Evolutionary conservation across 495 filamentous ascomycete species (phyloP), one percentile per base, ranked within the genome.

Genomic region (Penicillium herquei): DNA sequence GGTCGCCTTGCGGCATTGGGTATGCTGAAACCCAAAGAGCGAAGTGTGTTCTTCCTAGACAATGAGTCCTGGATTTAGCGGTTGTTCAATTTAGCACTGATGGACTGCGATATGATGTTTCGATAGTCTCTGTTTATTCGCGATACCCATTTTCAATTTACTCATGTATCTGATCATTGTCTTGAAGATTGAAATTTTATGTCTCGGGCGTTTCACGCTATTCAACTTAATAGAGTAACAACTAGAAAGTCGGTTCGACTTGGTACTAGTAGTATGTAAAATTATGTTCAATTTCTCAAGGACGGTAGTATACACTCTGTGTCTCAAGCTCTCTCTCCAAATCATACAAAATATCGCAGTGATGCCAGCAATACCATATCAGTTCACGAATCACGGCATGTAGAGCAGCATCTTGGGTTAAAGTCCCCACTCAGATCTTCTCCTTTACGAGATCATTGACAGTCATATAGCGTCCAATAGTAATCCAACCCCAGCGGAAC

Each of bases 401-500:
- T 26, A 26, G 4, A 26, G 4, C 4, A 26, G 21, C 21, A 26
- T 2, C 21, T 26, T 26, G 21, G 4, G 21, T 26, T 26, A 1
- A 26, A 26, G 21, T 26, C 4, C 26, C 35, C 21, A 42, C 3
- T 32, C 58, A 65, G 34, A 79, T 59, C 60, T 72, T 82, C 72
- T 89, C 90, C 62, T 84, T 74, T 67, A 79, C 81, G 69, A 97
- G 65, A 71, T 97, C 92, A 75, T 98, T 98, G 3, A 98, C 81
- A 56, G 89, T 82, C 94, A 98, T 98, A 74, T 98, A 98, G 55
- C 94, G 77, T 55, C 91, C 91, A 52, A 96, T 61, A 6, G 81
- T 78, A 63, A 98, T 95, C 94, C 94, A 98, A 0, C 91, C 92
- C 85, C 91, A 98, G 9, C 94, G 82, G 66, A 98, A 98, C 94